Conservation (phyloP, 2,329 filamentous ascomycete species). For the Colletotrichum endophyticum region DNA sequence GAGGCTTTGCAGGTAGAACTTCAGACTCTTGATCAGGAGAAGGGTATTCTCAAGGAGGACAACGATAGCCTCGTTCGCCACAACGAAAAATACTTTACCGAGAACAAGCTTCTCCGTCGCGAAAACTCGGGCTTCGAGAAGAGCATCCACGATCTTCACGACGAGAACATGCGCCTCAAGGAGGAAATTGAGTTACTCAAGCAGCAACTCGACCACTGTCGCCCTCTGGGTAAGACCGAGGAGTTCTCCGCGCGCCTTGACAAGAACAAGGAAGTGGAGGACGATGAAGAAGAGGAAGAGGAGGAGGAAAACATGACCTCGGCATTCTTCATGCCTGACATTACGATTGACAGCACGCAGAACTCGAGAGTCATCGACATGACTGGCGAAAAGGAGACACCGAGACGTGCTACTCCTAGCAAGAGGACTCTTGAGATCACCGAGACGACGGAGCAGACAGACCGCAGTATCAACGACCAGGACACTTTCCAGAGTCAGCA, state of each 20-base stretch:
- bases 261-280: conserved; percentile 35
- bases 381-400: conserved; percentile 12
- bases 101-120: conserved; percentile 53
- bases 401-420: conserved; percentile 32
- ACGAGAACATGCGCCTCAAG: conserved; percentile 51
- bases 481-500: conserved; percentile 24
- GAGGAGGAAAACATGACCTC: conserved; percentile 60
- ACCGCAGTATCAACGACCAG: conserved; percentile 24
- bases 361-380: conserved; percentile 23
- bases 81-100: conserved; percentile 59
- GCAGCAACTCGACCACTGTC: conserved; percentile 47
- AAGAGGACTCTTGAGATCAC: conserved; percentile 31
- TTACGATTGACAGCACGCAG: conserved; percentile 55
- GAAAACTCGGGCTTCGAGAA: conserved; percentile 55
- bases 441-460: conserved; percentile 31
- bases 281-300: conserved; percentile 24
- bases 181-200: conserved; percentile 52
- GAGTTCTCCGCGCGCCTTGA: conserved; percentile 32
- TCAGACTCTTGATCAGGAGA: conserved; percentile 46
- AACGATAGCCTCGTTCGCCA: conserved; percentile 58
- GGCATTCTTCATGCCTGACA: conserved; percentile 63
- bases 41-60: conserved; percentile 51
- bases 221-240: conserved; percentile 41
- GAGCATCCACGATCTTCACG: conserved; percentile 48
- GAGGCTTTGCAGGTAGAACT: conserved; percentile 44